Evolutionary conservation across 1,139 yeast species (phyloP).

Genomic region (Yamadazyma spencermartinsiae): DNA sequence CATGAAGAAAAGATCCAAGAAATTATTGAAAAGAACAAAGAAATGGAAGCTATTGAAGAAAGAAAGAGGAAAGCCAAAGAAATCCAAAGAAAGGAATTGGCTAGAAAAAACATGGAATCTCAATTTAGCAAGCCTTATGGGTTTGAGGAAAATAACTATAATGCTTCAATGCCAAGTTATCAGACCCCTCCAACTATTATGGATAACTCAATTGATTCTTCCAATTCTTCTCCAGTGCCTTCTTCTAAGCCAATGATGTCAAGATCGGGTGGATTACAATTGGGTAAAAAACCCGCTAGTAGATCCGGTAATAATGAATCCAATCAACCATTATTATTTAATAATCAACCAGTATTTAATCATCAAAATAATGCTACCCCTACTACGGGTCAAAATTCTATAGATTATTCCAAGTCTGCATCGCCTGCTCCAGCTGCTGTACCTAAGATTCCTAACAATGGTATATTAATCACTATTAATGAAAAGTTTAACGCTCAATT

Average conservation of each 20-base stretch:
- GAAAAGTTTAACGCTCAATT: slow-evolving; percentile 80
- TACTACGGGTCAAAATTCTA: slow-evolving; percentile 10
- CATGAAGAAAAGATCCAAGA: slow-evolving; percentile 99
- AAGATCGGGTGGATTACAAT: slow-evolving; percentile 71
- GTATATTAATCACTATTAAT: slow-evolving; percentile 73
- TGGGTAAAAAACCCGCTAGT: slow-evolving; percentile 60
- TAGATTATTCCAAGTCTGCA: slow-evolving; percentile 20
- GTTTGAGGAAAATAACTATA: slow-evolving; percentile 9
- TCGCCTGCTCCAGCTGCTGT: slow-evolving; percentile 27
- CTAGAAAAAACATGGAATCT: slow-evolving; percentile 52
- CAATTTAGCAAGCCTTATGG: slow-evolving; percentile 13
- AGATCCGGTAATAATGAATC: slow-evolving; percentile 27
- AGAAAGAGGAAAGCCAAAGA: slow-evolving; percentile 95
- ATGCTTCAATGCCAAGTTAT: slow-evolving; percentile 24
- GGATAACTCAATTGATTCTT: slow-evolving; percentile 14
- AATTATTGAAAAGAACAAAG: slow-evolving; percentile 95
- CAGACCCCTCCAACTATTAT: slow-evolving; percentile 33
- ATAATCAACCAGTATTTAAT: slow-evolving; percentile 18
- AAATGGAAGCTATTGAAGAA: slow-evolving; percentile 95
- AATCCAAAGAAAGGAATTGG: slow-evolving; percentile 84
- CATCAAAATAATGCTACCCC: slow-evolving; percentile 7
- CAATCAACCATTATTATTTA: slow-evolving; percentile 44
- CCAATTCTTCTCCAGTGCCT: slow-evolving; percentile 11
- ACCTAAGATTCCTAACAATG: slow-evolving; percentile 58
- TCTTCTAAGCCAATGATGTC: slow-evolving; percentile 36